These are phyloP conservation scores for Clohesyomyces aquaticus DNA, from an alignment of 495 filamentous ascomycete genomes.

Conservation along the genomic window DNA sequence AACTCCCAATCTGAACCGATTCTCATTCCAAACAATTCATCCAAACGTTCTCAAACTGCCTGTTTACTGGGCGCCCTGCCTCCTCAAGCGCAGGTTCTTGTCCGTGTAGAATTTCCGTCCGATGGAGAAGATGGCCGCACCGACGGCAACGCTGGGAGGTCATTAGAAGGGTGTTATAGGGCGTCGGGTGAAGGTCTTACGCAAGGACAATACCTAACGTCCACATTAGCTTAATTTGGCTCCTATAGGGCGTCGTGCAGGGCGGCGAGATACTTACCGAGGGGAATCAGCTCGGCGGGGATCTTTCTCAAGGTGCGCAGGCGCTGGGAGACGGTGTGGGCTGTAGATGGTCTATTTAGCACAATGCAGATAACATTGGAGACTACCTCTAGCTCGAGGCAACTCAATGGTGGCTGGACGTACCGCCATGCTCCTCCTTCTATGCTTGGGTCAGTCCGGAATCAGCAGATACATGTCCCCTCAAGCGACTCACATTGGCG, in stretches of 20 bases:
- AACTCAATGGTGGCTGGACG: slow-evolving; percentile 37
- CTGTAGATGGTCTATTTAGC: slow-evolving; percentile 53
- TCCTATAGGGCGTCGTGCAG: not conserved
- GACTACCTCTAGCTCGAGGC: not conserved
- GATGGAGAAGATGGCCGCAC: slow-evolving; percentile 79
- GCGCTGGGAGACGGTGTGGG: slow-evolving; percentile 96
- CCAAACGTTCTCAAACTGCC: no score
- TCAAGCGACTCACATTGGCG: slow-evolving; percentile 68
- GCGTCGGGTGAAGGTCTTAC: slow-evolving; percentile 49
- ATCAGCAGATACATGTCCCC: not conserved
- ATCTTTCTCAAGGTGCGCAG: slow-evolving; percentile 83
- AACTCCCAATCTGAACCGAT: not conserved
- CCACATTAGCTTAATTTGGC: slow-evolving; percentile 16
- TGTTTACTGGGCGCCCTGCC: slow-evolving; percentile 32
- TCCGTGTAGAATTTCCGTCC: slow-evolving; percentile 79
- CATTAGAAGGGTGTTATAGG: not conserved
- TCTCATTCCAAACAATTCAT: not conserved
- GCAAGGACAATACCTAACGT: slow-evolving; percentile 79
- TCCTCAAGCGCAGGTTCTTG: slow-evolving; percentile 82
- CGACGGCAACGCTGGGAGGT: slow-evolving; percentile 61
- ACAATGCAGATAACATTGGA: not conserved
- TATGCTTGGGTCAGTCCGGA: slow-evolving; percentile 15
- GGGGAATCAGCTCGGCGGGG: slow-evolving; percentile 91
- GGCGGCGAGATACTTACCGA: slow-evolving; percentile 65
- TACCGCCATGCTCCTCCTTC: slow-evolving; percentile 54